Evolutionary conservation across 2,329 filamentous ascomycete species (phyloP).

Genomic region (Colletotrichum gloeosporioides): DNA sequence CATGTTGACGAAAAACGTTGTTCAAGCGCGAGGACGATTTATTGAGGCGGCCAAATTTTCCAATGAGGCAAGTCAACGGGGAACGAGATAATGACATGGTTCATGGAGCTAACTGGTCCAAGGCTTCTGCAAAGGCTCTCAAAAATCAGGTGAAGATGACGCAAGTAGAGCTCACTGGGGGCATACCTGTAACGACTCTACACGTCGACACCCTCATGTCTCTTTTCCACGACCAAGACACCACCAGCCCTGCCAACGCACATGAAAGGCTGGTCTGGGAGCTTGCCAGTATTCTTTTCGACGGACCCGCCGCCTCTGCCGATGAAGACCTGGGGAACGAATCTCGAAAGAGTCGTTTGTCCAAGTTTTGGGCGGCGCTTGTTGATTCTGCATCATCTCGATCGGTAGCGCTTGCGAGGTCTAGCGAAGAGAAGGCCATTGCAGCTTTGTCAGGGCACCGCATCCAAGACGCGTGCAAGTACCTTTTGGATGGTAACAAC

Average conservation of each 20-base stretch:
- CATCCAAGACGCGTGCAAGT: conserved; percentile 81
- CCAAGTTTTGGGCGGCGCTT: conserved; percentile 69
- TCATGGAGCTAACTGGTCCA: conserved; percentile 24
- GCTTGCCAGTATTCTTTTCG: conserved; percentile 85
- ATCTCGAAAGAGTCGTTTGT: conserved; percentile 68
- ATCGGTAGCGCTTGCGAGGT: conserved; percentile 62
- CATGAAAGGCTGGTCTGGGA: conserved; percentile 85
- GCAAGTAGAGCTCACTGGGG: conserved; percentile 56
- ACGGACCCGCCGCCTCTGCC: conserved; percentile 60
- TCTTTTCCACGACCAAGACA: conserved; percentile 45
- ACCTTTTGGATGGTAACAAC: conserved; percentile 77
- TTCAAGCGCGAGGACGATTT: conserved; percentile 69
- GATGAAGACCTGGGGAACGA: conserved; percentile 42
- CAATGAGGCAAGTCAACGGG: conserved; percentile 49
- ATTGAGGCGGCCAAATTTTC: conserved; percentile 69
- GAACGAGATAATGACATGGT: not conserved
- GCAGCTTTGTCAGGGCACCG: conserved; percentile 80
- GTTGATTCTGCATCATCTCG: conserved; percentile 64
- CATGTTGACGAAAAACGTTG: conserved; percentile 57
- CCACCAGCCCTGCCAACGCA: conserved; percentile 48
- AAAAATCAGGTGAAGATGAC: conserved; percentile 61
- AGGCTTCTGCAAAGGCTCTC: conserved; percentile 63
- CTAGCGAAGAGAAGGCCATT: conserved; percentile 83
- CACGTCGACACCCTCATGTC: conserved; percentile 39
- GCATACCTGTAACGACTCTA: conserved; percentile 65